Conservation (phyloP, 2,329 filamentous ascomycete species). For the Parastagonospora avenae region DNA sequence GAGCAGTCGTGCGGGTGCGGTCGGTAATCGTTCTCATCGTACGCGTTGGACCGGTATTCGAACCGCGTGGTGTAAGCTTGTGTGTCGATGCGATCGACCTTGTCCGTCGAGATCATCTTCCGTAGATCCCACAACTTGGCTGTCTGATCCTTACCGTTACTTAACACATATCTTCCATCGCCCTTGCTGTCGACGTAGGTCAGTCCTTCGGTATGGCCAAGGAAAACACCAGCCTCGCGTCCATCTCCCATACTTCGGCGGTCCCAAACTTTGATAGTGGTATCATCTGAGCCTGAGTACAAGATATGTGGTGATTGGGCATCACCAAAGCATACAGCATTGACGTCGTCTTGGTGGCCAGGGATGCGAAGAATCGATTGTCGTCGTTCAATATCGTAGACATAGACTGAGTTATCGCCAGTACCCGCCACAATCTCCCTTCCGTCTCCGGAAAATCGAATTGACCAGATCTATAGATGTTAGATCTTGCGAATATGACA, state of each 20-base stretch:
- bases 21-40: constrained; percentile 68
- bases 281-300: constrained; percentile 94
- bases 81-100: constrained; percentile 63
- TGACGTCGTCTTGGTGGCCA: constrained; percentile 88
- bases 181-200: constrained; percentile 81
- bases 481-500: neutral
- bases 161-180: constrained; percentile 86
- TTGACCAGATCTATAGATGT: constrained; percentile 73
- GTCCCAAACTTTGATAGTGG: constrained; percentile 95
- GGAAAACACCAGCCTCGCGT: constrained; percentile 67
- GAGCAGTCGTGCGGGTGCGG: constrained; percentile 86
- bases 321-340: constrained; percentile 95
- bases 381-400: constrained; percentile 88
- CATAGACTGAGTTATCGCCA: constrained; percentile 76
- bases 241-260: constrained; percentile 70
- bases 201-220: constrained; percentile 68
- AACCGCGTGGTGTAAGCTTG: constrained; percentile 66
- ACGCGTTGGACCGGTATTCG: constrained; percentile 74
- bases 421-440: constrained; percentile 90
- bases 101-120: constrained; percentile 79
- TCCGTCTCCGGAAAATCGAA: constrained; percentile 91
- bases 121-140: constrained; percentile 97
- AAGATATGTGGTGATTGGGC: constrained; percentile 87
- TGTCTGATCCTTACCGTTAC: constrained; percentile 93
- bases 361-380: constrained; percentile 73